Base-by-base conservation (phyloP, 768 basidiomycete genomes). In the Tephrocybe sp. region DNA sequence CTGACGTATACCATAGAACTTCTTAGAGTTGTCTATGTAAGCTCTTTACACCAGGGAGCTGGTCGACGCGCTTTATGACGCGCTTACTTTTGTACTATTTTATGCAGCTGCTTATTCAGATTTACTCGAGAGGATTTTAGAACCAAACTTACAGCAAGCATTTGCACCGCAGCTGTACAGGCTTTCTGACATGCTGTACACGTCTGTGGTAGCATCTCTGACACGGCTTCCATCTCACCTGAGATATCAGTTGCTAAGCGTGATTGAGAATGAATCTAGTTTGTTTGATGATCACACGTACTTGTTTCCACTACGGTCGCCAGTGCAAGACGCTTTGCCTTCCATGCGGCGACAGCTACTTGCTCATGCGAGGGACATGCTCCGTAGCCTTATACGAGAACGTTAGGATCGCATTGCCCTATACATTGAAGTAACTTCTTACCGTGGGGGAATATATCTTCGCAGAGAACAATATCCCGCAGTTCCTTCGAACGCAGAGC, bases 371-470 rank as follows among this genome's bases (percentile, higher is more conserved):
- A 62, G n/a, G 67, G 38, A 62, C 87, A 89, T 52, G 67, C 66
- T 3, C 87, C 84, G 51, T 88, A 89, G 17, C 75, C 77, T 78
- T 52, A 9, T 41, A n/a, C 19, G 31, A 26, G 8, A 32, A 30
- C 39, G 19, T 54, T 30, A 40, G 43, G 48, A 42, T 59, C 33
- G 13, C 41, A 55, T 19, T 22, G 44, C 42, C 22, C 35, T 40
- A 48, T 26, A 12, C 17, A 32, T 9, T 31, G 9, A n/a, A n/a
- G n/a, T 26, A 46, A 45, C 8, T 35, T 58, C 64, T 52, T 48
- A 74, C 85, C 84, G 64, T 85, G 82, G 16, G 87, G 87, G 60
- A 89, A 89, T 39, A 89, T 72, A 31, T 83, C 78, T 60, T 87
- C 84, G 17, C 68, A 72, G 34, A 81, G 61, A 14, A 87, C 61